Conservation (phyloP, 176 grass and related monocot species). For the Bonia amplexicaulis region DNA sequence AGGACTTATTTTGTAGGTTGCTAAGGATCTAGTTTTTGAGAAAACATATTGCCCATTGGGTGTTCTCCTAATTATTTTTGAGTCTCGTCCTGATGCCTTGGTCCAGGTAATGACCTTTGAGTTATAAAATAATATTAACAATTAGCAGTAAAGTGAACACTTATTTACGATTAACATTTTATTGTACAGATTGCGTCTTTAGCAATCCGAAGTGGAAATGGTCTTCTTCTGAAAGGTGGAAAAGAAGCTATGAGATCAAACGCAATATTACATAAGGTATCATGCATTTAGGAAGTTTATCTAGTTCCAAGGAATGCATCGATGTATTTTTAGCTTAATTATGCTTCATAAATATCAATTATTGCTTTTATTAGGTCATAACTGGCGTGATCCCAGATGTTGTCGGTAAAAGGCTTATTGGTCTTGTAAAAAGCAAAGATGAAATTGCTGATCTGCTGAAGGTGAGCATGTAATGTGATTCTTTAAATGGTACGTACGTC, state of each 20-base stretch:
- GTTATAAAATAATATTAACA: background rate
- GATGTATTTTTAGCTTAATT: background rate
- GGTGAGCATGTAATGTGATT: constrained; percentile 40
- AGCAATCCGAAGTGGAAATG: constrained; percentile 91
- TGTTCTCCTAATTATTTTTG: constrained; percentile 92
- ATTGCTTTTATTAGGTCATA: constrained; percentile 55
- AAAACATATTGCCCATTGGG: constrained; percentile 87
- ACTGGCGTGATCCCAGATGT: constrained; percentile 60
- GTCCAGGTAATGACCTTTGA: constrained; percentile 62
- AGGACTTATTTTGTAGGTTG: constrained; percentile 46
- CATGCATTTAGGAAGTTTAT: background rate
- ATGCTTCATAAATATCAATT: background rate
- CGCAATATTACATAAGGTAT: constrained; percentile 87
- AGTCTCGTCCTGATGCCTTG: constrained; percentile 92
- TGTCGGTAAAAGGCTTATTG: constrained; percentile 89
- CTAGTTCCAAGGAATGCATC: background rate
- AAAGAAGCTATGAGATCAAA: constrained; percentile 99
- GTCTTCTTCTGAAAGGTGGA: constrained; percentile 96
- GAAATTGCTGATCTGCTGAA: constrained; percentile 86
- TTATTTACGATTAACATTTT: constrained; percentile 15
- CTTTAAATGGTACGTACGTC: background rate
- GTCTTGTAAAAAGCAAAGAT: constrained; percentile 86
- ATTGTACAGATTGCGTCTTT: constrained; percentile 74
- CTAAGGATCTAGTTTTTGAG: constrained; percentile 82
- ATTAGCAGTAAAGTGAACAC: background rate